Percentiles rank a stretch among this genome's conserved stretches.
Conservation (phyloP, 176 grass and related monocot species). For the Oryza nivara region DNA sequence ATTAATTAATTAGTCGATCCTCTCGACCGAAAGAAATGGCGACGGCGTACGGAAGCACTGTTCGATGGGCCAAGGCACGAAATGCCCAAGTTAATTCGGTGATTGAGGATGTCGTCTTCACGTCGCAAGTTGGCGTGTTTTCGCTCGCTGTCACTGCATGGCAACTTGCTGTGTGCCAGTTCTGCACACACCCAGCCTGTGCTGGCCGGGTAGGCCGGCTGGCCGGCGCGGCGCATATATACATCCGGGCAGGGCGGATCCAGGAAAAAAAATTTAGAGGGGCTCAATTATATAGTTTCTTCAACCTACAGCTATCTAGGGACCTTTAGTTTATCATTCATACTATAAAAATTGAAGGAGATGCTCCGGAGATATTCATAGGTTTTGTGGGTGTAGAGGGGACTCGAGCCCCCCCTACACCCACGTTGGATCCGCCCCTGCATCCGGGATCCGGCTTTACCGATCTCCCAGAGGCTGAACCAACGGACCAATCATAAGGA, state of each 20-base stretch:
- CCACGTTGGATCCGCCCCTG: too few relatives aligned
- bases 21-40: conserved; percentile 40
- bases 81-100: conserved; percentile 4
- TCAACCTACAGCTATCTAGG: too few relatives aligned
- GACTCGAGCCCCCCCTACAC: too few relatives aligned
- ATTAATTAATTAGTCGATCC: conserved; percentile 26
- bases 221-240: background rate
- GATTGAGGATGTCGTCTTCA: conserved; percentile 52
- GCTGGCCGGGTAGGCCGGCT: background rate
- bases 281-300: too few relatives aligned
- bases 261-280: too few relatives aligned
- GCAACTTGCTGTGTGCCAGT: conserved; percentile 44
- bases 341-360: too few relatives aligned
- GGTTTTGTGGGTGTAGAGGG: too few relatives aligned
- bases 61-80: conserved; percentile 29
- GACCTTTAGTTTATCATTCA: too few relatives aligned
- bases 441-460: background rate
- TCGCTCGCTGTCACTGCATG: background rate
- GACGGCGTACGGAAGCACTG: conserved; percentile 24
- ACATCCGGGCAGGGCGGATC: background rate
- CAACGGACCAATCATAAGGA: conserved; percentile 7
- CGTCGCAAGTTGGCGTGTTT: conserved; percentile 18
- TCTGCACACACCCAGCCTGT: conserved; percentile 17
- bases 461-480: background rate
- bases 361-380: too few relatives aligned